Percentiles rank a stretch among this genome's conserved stretches.
Conservation (phyloP, 257 asterid genomes). For the Lithospermum erythrorhizon region DNA sequence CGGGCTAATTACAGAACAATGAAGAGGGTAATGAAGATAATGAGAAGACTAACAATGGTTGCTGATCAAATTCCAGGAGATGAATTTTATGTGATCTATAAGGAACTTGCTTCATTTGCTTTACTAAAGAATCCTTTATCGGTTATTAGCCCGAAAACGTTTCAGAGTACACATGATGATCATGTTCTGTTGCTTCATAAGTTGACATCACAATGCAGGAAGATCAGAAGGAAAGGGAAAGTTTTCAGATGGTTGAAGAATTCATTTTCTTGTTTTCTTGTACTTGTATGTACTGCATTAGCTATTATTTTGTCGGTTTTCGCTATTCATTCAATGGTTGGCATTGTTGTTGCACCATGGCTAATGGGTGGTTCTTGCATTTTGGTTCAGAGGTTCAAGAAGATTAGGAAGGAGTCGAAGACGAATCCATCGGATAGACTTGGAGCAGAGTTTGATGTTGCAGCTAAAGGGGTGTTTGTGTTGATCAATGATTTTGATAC, state of each 20-base stretch:
- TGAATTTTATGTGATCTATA: constrained; percentile 14
- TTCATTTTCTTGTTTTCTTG: constrained; percentile 18
- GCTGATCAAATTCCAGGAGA: constrained; percentile 13
- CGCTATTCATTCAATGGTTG: constrained; percentile 26
- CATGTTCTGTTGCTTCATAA: constrained; percentile 27
- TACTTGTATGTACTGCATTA: constrained; percentile 22
- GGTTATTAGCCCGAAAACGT: constrained; percentile 17
- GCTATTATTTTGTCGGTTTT: constrained; percentile 20
- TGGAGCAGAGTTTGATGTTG: constrained; percentile 42
- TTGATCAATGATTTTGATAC: constrained; percentile 57
- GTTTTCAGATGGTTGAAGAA: constrained; percentile 17
- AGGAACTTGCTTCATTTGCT: constrained; percentile 32
- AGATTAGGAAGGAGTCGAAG: neutral
- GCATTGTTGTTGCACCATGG: constrained; percentile 24
- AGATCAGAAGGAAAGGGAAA: constrained; percentile 27
- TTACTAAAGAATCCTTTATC: constrained; percentile 37
- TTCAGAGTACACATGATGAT: constrained; percentile 29
- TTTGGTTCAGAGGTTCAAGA: constrained; percentile 14
- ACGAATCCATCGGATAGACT: constrained; percentile 14
- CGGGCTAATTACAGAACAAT: constrained; percentile 23
- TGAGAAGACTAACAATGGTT: constrained; percentile 13
- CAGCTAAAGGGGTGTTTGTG: constrained; percentile 54
- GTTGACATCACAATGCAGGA: constrained; percentile 28
- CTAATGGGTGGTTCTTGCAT: constrained; percentile 12
- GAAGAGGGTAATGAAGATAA: constrained; percentile 13